phyloP scores from a whole-genome alignment of 2,329 filamentous ascomycete species.

The Epichloe sp. region DNA sequence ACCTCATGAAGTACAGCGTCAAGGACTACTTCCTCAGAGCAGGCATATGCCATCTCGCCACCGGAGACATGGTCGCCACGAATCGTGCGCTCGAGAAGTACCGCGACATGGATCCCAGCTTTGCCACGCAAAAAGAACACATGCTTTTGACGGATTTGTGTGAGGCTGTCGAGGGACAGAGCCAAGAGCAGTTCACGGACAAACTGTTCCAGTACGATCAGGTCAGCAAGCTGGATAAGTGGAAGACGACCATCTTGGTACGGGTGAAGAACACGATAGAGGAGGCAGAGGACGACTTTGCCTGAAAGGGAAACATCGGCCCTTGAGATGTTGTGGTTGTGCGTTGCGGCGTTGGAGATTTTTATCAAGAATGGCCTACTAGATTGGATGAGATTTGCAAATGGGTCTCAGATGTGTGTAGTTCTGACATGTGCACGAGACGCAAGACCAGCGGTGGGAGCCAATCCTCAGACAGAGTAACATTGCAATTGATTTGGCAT shows the following conservation, averaged over 20 bases:
- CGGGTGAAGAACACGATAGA: slow-evolving; percentile 76
- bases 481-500: too few relatives aligned
- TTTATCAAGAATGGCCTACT: neutral
- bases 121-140: slow-evolving; percentile 65
- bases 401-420: neutral
- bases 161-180: slow-evolving; percentile 61
- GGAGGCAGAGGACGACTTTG: slow-evolving; percentile 32
- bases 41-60: slow-evolving; percentile 74
- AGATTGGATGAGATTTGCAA: neutral
- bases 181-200: slow-evolving; percentile 73
- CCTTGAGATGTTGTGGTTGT: neutral
- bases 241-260: slow-evolving; percentile 82
- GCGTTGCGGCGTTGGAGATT: neutral
- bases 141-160: slow-evolving; percentile 67
- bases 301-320: slow-evolving; percentile 13
- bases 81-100: slow-evolving; percentile 74
- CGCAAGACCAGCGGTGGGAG: too few relatives aligned
- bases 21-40: slow-evolving; percentile 95
- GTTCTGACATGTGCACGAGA: too few relatives aligned
- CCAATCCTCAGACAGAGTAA: too few relatives aligned
- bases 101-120: slow-evolving; percentile 64
- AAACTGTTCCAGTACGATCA: slow-evolving; percentile 84
- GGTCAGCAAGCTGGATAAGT: slow-evolving; percentile 87
- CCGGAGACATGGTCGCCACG: slow-evolving; percentile 61
- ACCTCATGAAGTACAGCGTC: slow-evolving; percentile 84